Conservation (phyloP, 1,139 yeast genomes). For the Blastobotrys indianensis region DNA sequence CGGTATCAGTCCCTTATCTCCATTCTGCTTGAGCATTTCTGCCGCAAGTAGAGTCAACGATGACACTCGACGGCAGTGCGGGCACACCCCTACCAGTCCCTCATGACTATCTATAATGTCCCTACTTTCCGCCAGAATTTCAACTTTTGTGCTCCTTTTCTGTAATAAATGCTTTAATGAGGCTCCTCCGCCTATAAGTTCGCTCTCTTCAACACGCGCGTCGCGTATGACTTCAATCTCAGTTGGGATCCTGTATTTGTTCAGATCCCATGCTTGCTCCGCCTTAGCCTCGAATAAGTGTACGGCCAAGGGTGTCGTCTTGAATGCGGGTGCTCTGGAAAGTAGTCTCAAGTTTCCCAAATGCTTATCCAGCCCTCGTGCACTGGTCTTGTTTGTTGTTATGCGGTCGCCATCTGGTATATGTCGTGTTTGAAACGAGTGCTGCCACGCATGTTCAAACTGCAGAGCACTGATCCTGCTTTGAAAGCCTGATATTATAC, state of each 20-base stretch:
- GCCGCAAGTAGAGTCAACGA: slow-evolving; percentile 15
- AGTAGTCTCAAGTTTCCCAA: slow-evolving; percentile 49
- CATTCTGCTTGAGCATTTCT: slow-evolving; percentile 3
- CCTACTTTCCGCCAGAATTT: background rate
- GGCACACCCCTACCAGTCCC: slow-evolving; percentile 11
- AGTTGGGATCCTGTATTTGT: slow-evolving; percentile 18
- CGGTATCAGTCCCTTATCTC: slow-evolving; percentile 15
- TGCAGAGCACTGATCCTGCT: slow-evolving; percentile 66
- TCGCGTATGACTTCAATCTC: slow-evolving; percentile 17
- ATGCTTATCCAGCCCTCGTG: slow-evolving; percentile 43
- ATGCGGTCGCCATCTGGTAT: slow-evolving; percentile 35
- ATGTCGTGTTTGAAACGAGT: slow-evolving; percentile 58
- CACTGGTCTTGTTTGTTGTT: slow-evolving; percentile 18
- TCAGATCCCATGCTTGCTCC: slow-evolving; percentile 22
- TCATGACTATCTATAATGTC: background rate
- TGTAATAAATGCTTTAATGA: slow-evolving; percentile 2
- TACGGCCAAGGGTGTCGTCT: slow-evolving; percentile 24
- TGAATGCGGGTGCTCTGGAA: slow-evolving; percentile 31
- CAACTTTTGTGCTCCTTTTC: background rate
- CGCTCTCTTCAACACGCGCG: slow-evolving; percentile 10
- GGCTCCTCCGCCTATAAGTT: slow-evolving; percentile 19
- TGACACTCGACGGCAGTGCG: slow-evolving; percentile 10
- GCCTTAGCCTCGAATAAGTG: slow-evolving; percentile 25
- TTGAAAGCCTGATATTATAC: slow-evolving; percentile 65
- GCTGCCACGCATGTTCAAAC: slow-evolving; percentile 74